Evolutionary conservation across 192 early-diverging fungal species (phyloP), one percentile per base, ranked within the genome.

Genomic region (Thamnidium elegans): DNA sequence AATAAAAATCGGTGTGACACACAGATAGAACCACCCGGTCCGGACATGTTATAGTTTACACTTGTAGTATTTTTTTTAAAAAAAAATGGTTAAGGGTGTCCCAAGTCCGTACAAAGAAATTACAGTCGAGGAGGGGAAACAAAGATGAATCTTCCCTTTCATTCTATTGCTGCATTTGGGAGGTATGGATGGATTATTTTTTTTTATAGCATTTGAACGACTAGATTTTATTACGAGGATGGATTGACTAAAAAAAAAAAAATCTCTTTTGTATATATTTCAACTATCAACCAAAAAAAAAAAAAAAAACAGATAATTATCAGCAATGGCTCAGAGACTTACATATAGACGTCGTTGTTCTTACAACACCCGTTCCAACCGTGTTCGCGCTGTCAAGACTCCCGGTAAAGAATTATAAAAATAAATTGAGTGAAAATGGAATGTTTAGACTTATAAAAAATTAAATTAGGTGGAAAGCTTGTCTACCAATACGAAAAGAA

Each of bases 351-450:
- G 91, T 74, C 84, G 89, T 77, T 80, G 91, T 69, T 86, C 89
- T 65, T 92, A 94, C 86, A 91, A 94, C 87, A 92, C 91, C 75
- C 89, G 87, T 78, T 92, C 90, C 61, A 94, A 94, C 86, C 86
- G 90, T 80, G 85, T 81, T 79, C 73, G 84, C 67, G 79, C 91
- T 73, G 86, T 93, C 74, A 94, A 94, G 86, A 94, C 92, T 72
- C 92, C 92, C 71, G 92, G 87, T 76, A 69, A 15, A 48, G 63
- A 32, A 63, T 20, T 50, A n/a, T 4, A n/a, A 10, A 13, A 19
- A 6, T 46, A 13, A n/a, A 20, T 0, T 21, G 26, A 7, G 4
- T 45, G 5, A 43, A 30, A 31, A 48, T 48, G n/a, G 14, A 10
- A 30, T 30, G 20, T 30, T 50, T 68, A n/a, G n/a, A 34, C n/a